Evolutionary conservation across 2,329 filamentous ascomycete genomes (phyloP), one percentile per base, ranked within the genome.

Genomic region (Trichoderma atrobrunneum): DNA sequence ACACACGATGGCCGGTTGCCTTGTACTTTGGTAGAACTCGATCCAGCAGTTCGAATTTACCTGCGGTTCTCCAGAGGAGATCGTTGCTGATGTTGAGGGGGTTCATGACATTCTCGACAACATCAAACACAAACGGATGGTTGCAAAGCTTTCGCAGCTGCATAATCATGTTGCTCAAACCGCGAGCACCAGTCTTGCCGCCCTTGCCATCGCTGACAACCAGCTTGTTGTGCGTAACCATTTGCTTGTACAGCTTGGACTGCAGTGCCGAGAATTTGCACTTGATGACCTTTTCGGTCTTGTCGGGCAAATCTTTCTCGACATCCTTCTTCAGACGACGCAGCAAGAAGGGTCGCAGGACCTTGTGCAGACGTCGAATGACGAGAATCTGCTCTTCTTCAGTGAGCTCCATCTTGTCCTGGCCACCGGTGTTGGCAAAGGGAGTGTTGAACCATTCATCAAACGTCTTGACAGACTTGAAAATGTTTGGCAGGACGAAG

Each of bases 381-480:
- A 99, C 94, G 72, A 99, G 92, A 82, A 99, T 90, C 81, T 97
- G 94, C 83, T 99, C 96, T 96, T 99, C 96, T 96, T 99, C 96
- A 14, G 93, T 97, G 74, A 99, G 87, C 80, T 98, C 95, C 93
- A 99, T 99, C 86, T 96, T 97, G 83, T 99, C 96, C 83, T 98
- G 95, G 54, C 94, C 91, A 82, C 96, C 96, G 6, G 96, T 99
- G 80, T 99, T 99, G 76, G 96, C 96, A 81, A 99, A 99, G 0
- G 96, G 96, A 30, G 96, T 99, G 81, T 98, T 99, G 90, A 99
- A 99, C 96, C 96, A 99, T 82, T 99, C 96, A 81, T 99, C 96
- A 79, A 99, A 99, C 2, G 95, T 98, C 81, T 96, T 98, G 74
- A 95, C 94, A 2, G 96, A 98, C 82, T 99, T 99, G 91, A 99